Evolutionary conservation across 371 early-diverging fungal genomes (phyloP), one percentile per base, ranked within the genome.

Genomic region (Caulochytrium protostelioides): DNA sequence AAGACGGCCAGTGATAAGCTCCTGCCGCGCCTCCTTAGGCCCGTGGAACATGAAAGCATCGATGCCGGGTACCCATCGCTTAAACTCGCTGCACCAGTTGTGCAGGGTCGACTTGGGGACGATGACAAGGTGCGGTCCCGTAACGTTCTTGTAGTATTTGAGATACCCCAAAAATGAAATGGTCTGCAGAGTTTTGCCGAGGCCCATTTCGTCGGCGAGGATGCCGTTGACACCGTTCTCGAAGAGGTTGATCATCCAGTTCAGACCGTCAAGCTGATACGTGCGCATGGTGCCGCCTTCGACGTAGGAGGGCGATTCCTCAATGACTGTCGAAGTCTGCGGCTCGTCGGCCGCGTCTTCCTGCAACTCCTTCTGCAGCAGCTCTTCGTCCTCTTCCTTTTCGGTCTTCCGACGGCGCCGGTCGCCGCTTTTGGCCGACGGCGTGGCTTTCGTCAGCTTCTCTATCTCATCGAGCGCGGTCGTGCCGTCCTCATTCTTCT

Each of bases 161-260:
- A 91, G 66, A 49, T 77, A 97, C 13, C 84, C 91, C 25, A 90
- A 67, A 53, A 97, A 92, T 9, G 91, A 80, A 30, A 98, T 95
- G 2, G 84, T 79, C 52, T 99, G 99, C 13, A 97, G 61, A 1
- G 99, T 99, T 56, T 99, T 98, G 25, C 99, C 99, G 29, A 98
- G 71, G 37, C 98, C 83, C 97, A 97, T 97, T 59, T 97, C 98
- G 62, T 98, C 99, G 21, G 99, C 98, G 16, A 99, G 59, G 42
- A 98, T 98, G 19, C 98, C 94, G 49, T 97, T 97, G 49, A 98
- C 84, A n/a, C 89, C 86, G 46, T 92, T 85, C 39, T 91, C 79
- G 48, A 76, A 91, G 38, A 97, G 62, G 1, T 82, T 87, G 15
- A 98, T 75, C 67, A 99, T 78, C 98, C 98, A 99, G 56, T 97